Percentiles rank a stretch among this genome's conserved stretches.
Evolutionary conservation across 2,329 filamentous ascomycete genomes (phyloP).

Genomic region (Penicillium sp.): DNA sequence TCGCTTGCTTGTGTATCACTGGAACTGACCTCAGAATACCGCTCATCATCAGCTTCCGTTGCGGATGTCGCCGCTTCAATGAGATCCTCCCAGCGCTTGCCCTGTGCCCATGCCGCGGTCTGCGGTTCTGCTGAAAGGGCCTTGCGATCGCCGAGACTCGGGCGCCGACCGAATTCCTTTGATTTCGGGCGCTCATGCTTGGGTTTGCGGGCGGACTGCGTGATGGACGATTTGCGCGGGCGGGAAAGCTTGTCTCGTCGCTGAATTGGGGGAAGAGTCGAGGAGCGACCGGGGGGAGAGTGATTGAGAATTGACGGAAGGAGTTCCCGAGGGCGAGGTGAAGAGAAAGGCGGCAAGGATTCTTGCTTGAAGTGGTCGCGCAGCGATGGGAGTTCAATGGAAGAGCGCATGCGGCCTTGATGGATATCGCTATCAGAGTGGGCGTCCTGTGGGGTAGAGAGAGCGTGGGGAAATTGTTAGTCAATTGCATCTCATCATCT

Average conservation of each 20-base stretch:
- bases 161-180: constrained; percentile 71
- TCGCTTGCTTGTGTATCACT: constrained; percentile 28
- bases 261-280: constrained; percentile 82
- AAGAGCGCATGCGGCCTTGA: constrained; percentile 63
- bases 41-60: constrained; percentile 84
- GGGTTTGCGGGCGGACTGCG: constrained; percentile 72
- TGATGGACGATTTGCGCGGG: constrained; percentile 83
- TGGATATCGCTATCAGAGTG: constrained; percentile 71
- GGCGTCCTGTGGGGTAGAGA: constrained; percentile 59
- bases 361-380: constrained; percentile 72
- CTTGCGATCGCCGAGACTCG: constrained; percentile 77
- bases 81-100: constrained; percentile 93
- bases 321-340: constrained; percentile 69
- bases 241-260: constrained; percentile 71
- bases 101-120: constrained; percentile 70
- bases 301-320: constrained; percentile 77
- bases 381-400: constrained; percentile 74
- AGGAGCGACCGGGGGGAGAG: constrained; percentile 84
- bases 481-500: background rate
- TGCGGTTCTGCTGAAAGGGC: constrained; percentile 84
- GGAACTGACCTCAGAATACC: constrained; percentile 74
- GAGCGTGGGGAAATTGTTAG: constrained; percentile 23
- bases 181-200: constrained; percentile 83
- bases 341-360: constrained; percentile 66
- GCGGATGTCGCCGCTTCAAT: constrained; percentile 93